Evolutionary conservation across 2,329 filamentous ascomycete genomes (phyloP).

Genomic region (Pseudomassariella vexata): DNA sequence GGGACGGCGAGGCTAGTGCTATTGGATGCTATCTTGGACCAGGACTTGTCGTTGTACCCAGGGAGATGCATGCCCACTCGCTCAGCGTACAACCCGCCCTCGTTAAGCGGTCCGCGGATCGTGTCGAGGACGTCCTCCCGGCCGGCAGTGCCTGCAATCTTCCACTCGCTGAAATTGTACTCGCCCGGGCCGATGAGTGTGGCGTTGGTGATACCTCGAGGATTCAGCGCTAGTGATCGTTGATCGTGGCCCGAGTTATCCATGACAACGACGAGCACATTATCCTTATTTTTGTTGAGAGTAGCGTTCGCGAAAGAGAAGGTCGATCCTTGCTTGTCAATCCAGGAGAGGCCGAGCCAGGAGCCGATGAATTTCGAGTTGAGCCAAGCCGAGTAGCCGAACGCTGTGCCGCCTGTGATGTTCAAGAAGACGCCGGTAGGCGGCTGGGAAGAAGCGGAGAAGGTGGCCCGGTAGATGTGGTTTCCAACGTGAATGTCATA

Average conservation of each 20-base stretch:
- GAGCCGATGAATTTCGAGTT: constrained; percentile 53
- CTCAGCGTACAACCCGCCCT: constrained; percentile 54
- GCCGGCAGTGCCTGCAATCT: constrained; percentile 51
- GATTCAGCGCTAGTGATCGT: constrained; percentile 37
- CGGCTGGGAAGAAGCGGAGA: constrained; percentile 29
- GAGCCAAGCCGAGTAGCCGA: constrained; percentile 52
- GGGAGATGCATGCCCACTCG: constrained; percentile 55
- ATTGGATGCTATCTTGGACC: constrained; percentile 25
- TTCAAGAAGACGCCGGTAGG: constrained; percentile 42
- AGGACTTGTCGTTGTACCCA: constrained; percentile 42
- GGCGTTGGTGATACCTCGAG: constrained; percentile 47
- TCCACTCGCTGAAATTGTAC: constrained; percentile 47
- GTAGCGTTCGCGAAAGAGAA: constrained; percentile 47
- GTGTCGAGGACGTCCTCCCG: constrained; percentile 47
- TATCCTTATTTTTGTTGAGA: constrained; percentile 30
- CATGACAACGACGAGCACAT: constrained; percentile 50
- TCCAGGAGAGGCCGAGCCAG: constrained; percentile 41
- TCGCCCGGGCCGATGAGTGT: constrained; percentile 35
- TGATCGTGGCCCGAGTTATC: constrained; percentile 57
- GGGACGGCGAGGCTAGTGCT: constrained; percentile 33
- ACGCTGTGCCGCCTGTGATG: constrained; percentile 47
- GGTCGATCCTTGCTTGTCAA: constrained; percentile 27
- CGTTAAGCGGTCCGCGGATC: constrained; percentile 48
- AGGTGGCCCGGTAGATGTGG: constrained; percentile 49
- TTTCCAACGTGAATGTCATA: constrained; percentile 49